These are phyloP conservation scores for Coniochaeta pulveracea DNA, from an alignment of 2,329 filamentous ascomycete genomes.

Conservation along the genomic window DNA sequence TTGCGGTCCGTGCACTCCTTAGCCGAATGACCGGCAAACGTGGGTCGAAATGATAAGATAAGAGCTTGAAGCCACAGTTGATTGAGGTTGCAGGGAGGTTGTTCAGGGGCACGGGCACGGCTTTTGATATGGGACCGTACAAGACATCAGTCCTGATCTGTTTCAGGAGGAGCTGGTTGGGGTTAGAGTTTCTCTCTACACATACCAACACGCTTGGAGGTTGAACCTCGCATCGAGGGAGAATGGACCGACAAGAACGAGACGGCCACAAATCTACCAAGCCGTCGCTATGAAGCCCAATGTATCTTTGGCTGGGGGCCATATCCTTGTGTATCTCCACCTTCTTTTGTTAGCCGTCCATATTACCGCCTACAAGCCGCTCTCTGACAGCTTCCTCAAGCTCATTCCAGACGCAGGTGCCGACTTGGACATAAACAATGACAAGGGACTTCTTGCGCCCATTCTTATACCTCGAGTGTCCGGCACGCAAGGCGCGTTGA, in stretches of 20 bases:
- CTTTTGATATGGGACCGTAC: too few relatives aligned
- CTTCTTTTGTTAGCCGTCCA: not conserved
- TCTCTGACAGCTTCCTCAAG: slow-evolving; percentile 67
- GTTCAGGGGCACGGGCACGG: too few relatives aligned
- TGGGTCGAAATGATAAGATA: slow-evolving; percentile 1
- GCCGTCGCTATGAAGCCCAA: slow-evolving; percentile 2
- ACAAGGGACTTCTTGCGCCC: slow-evolving; percentile 61
- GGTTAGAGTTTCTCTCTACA: too few relatives aligned
- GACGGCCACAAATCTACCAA: not conserved
- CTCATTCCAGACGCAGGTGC: slow-evolving; percentile 46
- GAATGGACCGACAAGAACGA: slow-evolving; percentile 1
- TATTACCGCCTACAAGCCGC: slow-evolving; percentile 27
- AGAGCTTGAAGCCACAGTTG: not conserved
- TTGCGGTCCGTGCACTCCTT: not conserved
- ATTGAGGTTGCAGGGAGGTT: too few relatives aligned
- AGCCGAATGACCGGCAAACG: not conserved
- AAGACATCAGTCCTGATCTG: too few relatives aligned
- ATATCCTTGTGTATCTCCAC: not conserved
- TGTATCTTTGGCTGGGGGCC: too few relatives aligned
- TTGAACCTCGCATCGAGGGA: too few relatives aligned
- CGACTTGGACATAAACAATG: slow-evolving; percentile 64
- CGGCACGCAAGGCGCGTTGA: slow-evolving; percentile 63
- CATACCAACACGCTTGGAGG: too few relatives aligned
- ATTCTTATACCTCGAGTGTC: slow-evolving; percentile 84
- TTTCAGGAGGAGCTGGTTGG: too few relatives aligned